Evolutionary conservation across 2,329 filamentous ascomycete species (phyloP), one percentile per base, ranked within the genome.

Genomic region (Davidsoniella australis): DNA sequence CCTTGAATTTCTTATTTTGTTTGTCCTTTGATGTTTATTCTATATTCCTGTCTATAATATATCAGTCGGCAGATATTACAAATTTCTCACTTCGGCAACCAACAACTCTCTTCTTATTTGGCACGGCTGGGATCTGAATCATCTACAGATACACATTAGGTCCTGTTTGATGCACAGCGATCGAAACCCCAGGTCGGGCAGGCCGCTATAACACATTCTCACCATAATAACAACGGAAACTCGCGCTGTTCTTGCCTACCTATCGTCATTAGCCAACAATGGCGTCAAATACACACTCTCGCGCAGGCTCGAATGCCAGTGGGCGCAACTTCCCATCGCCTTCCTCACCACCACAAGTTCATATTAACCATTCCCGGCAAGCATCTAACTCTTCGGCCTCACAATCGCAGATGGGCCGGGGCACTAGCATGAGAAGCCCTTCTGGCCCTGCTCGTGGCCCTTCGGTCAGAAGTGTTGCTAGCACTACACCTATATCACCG

Each of bases 371-470:
- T 29, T 16, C 46, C 41, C 38, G 20, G 38, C 17, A 38, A 38
- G 9, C 23, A 38, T 26, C 37, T 38, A 45, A 26, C 26, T 40
- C 23, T 9, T 14, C 14, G n/a, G 5, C 14, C 10, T 16, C 36
- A 33, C 44, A 37, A 16, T 12, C 24, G 18, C n/a, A 42, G 41
- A 20, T 14, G n/a, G 12, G 10, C 36, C 10, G 24, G 16, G 2
- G 7, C 16, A 16, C 36, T 5, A 33, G 8, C 38, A 38, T 36
- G 4, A 36, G 18, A 20, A 39, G 36, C 20, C 17, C 33, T 14
- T 26, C 47, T 47, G 48, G 47, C 45, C 33, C 41, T 29, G 51
- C 46, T 10, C 54, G 47, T 20, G 53, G 49, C 3, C 36, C 18
- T 12, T 24, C 20, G 23, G 9, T 45, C 6, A 9, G 29, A 12